Base-by-base conservation (phyloP, 108 stramenopile genomes). In the Skeletonema menzelii region DNA sequence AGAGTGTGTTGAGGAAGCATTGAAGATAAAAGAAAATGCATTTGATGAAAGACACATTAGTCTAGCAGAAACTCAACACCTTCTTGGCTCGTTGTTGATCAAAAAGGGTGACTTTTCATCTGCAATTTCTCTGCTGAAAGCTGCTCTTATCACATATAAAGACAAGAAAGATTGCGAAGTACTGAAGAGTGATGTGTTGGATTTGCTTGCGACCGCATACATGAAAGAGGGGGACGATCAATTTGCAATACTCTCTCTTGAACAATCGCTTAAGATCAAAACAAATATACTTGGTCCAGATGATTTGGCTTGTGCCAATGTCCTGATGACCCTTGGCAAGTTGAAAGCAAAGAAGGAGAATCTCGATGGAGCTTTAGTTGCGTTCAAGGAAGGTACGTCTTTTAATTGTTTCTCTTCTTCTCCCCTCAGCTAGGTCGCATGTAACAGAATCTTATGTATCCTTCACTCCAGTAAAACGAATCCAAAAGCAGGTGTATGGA, bases 11-110 rank as follows among this genome's bases (percentile, higher is more conserved):
- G 68, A 81, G 15, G 59, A 72, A 30, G 58, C 82, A 2, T 32
- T 84, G 40, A 27, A 62, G 35, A 81, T 86, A 56, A 83, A 84
- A 56, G 65, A 63, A 0, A 22, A 27, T n/a, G 69, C 46, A 19
- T 60, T 81, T n/a, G 15, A 19, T 13, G 70, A 75, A 19, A 46
- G 61, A 11, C 79, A 80, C 38, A 27, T 59, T 15, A 77, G 75
- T 22, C 46, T 86, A 8, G 85, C 85, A 44, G 85, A 86, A 27
- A 84, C 73, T 17, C 59, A 69, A 35, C 70, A 84, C 15, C 65
- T 77, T 56, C 61, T 86, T 27, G 85, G 72, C n/a, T 81, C 77
- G 1, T 27, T 71, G 10, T 76, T 77, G 59, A 69, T 81, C 17
- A 60, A 77, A 44, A 80, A 46, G 56, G 69, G 57, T 20, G 42